Conservation (phyloP, 768 basidiomycete species). For the Suillus decipiens region DNA sequence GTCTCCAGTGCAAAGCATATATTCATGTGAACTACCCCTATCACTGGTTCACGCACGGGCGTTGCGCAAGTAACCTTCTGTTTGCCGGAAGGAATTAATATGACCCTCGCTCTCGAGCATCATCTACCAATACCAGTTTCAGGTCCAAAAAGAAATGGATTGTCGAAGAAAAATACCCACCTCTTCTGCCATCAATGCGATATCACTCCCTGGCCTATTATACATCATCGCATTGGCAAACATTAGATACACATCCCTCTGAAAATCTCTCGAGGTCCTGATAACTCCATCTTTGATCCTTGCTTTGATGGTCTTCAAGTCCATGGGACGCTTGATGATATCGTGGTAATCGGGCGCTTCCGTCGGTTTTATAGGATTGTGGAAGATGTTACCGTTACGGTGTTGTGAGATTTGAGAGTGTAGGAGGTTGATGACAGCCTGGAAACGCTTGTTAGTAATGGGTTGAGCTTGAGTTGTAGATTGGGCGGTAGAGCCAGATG, state of each 20-base stretch:
- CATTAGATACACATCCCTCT: constrained; percentile 89
- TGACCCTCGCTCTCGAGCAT: constrained; percentile 71
- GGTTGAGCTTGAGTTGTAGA: constrained; percentile 7
- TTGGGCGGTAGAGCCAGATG: constrained; percentile 3
- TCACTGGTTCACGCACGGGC: constrained; percentile 27
- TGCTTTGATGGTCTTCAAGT: constrained; percentile 90
- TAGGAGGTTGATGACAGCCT: constrained; percentile 78
- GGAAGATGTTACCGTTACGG: constrained; percentile 87
- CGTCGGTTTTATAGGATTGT: constrained; percentile 82
- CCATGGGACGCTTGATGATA: constrained; percentile 93
- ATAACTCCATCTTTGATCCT: constrained; percentile 84
- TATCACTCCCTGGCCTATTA: constrained; percentile 82
- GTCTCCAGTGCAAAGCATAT: neutral
- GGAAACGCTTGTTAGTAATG: constrained; percentile 66
- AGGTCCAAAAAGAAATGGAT: neutral
- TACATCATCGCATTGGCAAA: constrained; percentile 99
- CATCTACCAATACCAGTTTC: constrained; percentile 48
- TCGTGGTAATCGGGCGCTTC: constrained; percentile 93
- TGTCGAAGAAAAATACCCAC: constrained; percentile 46
- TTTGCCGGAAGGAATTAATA: constrained; percentile 72
- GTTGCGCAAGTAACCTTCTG: constrained; percentile 65
- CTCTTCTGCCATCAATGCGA: constrained; percentile 90
- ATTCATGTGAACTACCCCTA: neutral
- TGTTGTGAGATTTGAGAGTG: constrained; percentile 83
- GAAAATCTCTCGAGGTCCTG: constrained; percentile 80